Evolutionary conservation across 2,329 filamentous ascomycete species (phyloP).

Genomic region (Bipolaris zeicola): DNA sequence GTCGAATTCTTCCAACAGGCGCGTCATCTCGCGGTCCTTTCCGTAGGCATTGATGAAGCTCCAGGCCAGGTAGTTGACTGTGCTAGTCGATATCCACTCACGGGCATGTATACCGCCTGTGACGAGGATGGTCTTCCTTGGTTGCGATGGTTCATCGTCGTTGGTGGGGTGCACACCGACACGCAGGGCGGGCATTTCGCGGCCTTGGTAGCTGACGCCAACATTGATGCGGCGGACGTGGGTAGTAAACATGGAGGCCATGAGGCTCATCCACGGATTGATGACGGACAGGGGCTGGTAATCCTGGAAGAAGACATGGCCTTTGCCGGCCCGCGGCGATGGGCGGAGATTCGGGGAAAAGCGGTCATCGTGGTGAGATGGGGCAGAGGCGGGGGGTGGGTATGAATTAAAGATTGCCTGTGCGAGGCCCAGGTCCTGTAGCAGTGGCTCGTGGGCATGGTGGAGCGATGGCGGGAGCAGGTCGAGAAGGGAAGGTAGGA

Average conservation of each 20-base stretch:
- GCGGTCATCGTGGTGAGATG: conserved; percentile 33
- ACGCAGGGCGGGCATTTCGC: conserved; percentile 81
- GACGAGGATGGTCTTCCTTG: conserved; percentile 78
- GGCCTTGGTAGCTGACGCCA: conserved; percentile 85
- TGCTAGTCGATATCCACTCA: conserved; percentile 95
- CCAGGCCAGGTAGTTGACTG: conserved; percentile 89
- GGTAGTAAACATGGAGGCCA: conserved; percentile 87
- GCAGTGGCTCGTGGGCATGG: conserved; percentile 72
- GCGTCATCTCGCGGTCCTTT: conserved; percentile 71
- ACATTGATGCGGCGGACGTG: conserved; percentile 76
- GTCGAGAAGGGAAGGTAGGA: conserved; percentile 77
- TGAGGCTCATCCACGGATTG: conserved; percentile 86
- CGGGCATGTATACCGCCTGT: conserved; percentile 88
- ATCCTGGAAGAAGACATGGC: conserved; percentile 79
- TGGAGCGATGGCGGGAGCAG: conserved; percentile 78
- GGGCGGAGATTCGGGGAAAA: conserved; percentile 37
- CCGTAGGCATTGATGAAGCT: conserved; percentile 83
- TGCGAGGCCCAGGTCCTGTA: conserved; percentile 72
- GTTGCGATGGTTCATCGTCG: conserved; percentile 52
- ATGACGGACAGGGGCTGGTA: conserved; percentile 89
- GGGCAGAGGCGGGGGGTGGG: conserved; percentile 54
- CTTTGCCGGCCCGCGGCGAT: conserved; percentile 55
- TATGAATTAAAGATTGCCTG: conserved; percentile 79
- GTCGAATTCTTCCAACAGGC: conserved; percentile 82
- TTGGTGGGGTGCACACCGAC: conserved; percentile 68